A percentile compares a stretch with the other conserved stretches of the same genome.
These are phyloP conservation scores for Tricholoma bakamatsutake DNA, from an alignment of 768 basidiomycete genomes.

Conservation along the genomic window DNA sequence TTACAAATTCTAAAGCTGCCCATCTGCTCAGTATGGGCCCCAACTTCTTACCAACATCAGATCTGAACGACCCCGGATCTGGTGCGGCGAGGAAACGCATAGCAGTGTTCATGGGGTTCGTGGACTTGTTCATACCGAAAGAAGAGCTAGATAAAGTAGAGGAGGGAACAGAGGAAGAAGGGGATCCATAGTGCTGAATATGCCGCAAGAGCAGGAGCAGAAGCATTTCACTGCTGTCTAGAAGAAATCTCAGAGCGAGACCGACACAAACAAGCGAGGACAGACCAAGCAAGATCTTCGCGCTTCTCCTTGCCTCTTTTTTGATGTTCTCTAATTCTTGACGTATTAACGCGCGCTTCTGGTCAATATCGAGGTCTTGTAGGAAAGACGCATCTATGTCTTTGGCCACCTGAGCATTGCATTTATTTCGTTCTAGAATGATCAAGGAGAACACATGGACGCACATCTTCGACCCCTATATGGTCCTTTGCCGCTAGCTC, in stretches of 20 bases:
- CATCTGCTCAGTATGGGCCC: conserved; percentile 51
- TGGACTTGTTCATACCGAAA: conserved; percentile 21
- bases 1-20: conserved; percentile 38
- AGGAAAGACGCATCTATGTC: conserved; percentile 49
- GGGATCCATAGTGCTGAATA: conserved; percentile 53
- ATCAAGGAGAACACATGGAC: conserved; percentile 9
- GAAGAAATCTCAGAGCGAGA: neutral
- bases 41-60: conserved; percentile 51
- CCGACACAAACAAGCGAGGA: conserved; percentile 1
- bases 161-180: conserved; percentile 8
- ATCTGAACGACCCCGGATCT: conserved; percentile 53
- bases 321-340: conserved; percentile 51
- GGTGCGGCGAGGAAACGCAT: conserved; percentile 53
- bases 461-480: conserved; percentile 67
- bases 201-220: conserved; percentile 81
- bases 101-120: conserved; percentile 38
- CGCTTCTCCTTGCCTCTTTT: conserved; percentile 32
- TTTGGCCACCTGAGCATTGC: conserved; percentile 38
- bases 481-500: conserved; percentile 72
- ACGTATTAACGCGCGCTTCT: conserved; percentile 62
- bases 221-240: conserved; percentile 72
- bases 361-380: conserved; percentile 60
- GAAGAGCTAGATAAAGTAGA: conserved; percentile 13
- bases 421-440: neutral
- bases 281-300: conserved; percentile 54